phyloP scores from a whole-genome alignment of 202 grass and related monocot species.

The Eragrostis tef region DNA sequence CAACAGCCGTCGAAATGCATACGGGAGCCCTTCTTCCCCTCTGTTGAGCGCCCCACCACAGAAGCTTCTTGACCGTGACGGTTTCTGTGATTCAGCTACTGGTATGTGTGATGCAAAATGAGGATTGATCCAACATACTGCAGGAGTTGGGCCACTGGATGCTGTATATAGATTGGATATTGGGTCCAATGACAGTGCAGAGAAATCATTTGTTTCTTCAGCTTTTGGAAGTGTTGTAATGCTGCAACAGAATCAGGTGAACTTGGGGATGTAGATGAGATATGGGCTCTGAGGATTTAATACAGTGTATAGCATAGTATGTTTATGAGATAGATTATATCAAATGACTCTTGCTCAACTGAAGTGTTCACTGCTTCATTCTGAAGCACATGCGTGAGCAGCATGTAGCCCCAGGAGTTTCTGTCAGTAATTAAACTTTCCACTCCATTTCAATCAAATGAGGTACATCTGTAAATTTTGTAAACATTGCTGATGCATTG shows the following conservation, averaged over 20 bases:
- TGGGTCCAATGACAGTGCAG: conserved; percentile 30
- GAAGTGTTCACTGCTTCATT: no score
- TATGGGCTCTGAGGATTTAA: conserved; percentile 28
- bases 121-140: conserved; percentile 39
- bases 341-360: no score
- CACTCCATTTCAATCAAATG: conserved; percentile 46
- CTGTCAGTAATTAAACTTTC: not conserved
- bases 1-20: conserved; percentile 79
- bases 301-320: conserved; percentile 22
- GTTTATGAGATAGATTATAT: not conserved
- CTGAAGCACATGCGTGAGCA: no score
- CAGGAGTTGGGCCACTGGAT: conserved; percentile 30
- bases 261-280: conserved; percentile 33
- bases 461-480: conserved; percentile 45
- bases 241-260: conserved; percentile 33
- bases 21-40: conserved; percentile 94
- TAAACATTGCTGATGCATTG: conserved; percentile 47
- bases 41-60: conserved; percentile 78
- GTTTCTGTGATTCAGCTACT: conserved; percentile 74
- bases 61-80: conserved; percentile 89
- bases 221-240: conserved; percentile 16
- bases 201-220: conserved; percentile 12
- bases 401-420: no score
- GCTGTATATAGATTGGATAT: conserved; percentile 54
- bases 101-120: conserved; percentile 78